Percentiles rank a stretch among this genome's conserved stretches.
Conservation (phyloP, 352 stramenopile species). For the Phytopythium ostracodes region DNA sequence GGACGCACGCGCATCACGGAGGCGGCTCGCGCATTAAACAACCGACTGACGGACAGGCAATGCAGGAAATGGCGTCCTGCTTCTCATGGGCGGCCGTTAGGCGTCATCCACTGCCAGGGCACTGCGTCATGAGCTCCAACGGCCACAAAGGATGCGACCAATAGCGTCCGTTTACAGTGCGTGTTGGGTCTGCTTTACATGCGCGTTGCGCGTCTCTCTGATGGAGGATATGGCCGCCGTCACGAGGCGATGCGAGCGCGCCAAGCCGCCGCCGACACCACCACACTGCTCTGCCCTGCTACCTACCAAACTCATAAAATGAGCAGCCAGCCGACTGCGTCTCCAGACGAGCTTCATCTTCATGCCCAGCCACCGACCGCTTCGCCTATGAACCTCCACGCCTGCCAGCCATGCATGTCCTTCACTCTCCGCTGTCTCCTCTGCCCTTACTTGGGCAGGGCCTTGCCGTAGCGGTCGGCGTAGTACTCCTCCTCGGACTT, state of each 20-base stretch:
- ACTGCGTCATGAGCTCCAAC: no score
- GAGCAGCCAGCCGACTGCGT: background rate
- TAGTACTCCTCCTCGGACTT: constrained; percentile 93
- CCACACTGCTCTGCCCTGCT: background rate
- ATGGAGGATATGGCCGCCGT: background rate
- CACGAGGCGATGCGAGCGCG: background rate
- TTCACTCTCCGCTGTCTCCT: no score
- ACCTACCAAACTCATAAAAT: background rate
- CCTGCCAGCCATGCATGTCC: no score
- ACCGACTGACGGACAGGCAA: background rate
- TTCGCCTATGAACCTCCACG: background rate
- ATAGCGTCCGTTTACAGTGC: background rate
- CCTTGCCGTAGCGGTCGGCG: constrained; percentile 81
- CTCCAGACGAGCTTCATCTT: background rate
- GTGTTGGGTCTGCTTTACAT: background rate
- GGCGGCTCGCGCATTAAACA: background rate
- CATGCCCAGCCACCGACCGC: background rate
- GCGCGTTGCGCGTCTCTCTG: background rate
- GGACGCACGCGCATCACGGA: constrained; percentile 4
- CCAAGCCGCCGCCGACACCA: background rate
- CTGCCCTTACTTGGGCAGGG: constrained; percentile 30
- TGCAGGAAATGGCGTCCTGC: no score
- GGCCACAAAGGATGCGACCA: background rate
- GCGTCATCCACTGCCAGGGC: no score
- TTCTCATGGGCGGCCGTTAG: no score